Evolutionary conservation across 352 stramenopile genomes (phyloP), one percentile per base, ranked within the genome.

Genomic region (Globisporangium polare): DNA sequence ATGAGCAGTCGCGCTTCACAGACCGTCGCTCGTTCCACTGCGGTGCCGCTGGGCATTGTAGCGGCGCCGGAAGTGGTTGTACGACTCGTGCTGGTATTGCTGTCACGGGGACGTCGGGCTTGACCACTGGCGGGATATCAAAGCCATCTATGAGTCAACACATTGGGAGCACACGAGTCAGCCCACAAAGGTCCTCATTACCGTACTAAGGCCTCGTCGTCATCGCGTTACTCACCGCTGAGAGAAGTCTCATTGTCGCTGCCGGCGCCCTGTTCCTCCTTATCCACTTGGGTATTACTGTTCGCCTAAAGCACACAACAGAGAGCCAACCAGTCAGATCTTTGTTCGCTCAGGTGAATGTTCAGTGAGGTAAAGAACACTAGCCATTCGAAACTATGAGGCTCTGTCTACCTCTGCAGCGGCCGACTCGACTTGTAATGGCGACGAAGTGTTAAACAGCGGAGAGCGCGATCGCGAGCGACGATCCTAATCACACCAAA

Each of bases 1-100:
- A 68, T 41, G 62, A 43, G 42, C 62, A 68, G 26, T 68, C 62
- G 27, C 62, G 62, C 56, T 68, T 68, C n/a, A 68, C 62, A 1
- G 62, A 68, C 49, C 62, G 62, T 12, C 62, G 62, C 39, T 68
- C 47, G 50, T 27, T 50, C 62, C 62, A 68, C 31, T 63, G 27
- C 42, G 35, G 22, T 17, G 22, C 15, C 29, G 9, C 35, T 17
- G 8, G 9, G 35, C 35, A 41, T 41, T 17, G 35, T 12, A 13
- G 15, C 7, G 17, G 39, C 17, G 13, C 5, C n/a, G n/a, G n/a
- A n/a, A n/a, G 35, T 41, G n/a, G 35, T 13, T 41, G 35, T 13
- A 41, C 35, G 35, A n/a, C 39, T 45, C 39, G 37, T 45, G 50
- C 6, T 15, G 52, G 9, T 43, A 37, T 37, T 29, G 42, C 26